Evolutionary conservation across 202 grass and related monocot species (phyloP), one percentile per base, ranked within the genome.

Genomic region (Alloteropsis angusta): DNA sequence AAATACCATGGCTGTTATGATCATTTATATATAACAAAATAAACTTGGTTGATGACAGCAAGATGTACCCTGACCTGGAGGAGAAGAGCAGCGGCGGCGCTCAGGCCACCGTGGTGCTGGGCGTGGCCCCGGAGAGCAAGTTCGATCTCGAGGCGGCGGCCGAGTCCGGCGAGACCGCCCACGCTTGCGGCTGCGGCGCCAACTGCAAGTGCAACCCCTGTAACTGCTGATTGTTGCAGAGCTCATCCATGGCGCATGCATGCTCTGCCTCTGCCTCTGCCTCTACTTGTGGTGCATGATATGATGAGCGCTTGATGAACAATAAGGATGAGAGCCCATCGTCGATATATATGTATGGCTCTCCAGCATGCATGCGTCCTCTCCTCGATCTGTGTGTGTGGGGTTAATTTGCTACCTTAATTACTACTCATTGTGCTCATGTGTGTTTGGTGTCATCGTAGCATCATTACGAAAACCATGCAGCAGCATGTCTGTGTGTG

Each of bases 161-260:
- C 0, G 84, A 90, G 67, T 64, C 56, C 26, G 60, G 75, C n/a
- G 84, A 93, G 41, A 59, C 78, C 22, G 11, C 44, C 65, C 65
- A 85, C 6, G 85, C 36, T 15, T 93, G 90, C 82, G 77, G 43
- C 14, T 93, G 90, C 36, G 87, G 90, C 1, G 6, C 12, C 68
- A 85, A 6, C 77, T 93, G 90, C 90, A 90, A 21, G n/a, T 93
- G 90, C 87, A 37, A 34, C 87, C 68, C 74, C 18, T 93, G 91
- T 35, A 78, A 53, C 54, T 93, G 91, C 64, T 82, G 34, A 66
- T 75, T 7, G 5, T 34, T 12, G 10, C 16, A 30, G 28, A 30
- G 3, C 3, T 30, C 28, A 5, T 4, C 60, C 15, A 38, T 5
- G 8, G 6, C 8, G 1, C 68, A 19, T 30, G 37, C 54, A 5